Evolutionary conservation across 495 filamentous ascomycete genomes (phyloP), one percentile per base, ranked within the genome.

Genomic region (Cladorrhinum samala): DNA sequence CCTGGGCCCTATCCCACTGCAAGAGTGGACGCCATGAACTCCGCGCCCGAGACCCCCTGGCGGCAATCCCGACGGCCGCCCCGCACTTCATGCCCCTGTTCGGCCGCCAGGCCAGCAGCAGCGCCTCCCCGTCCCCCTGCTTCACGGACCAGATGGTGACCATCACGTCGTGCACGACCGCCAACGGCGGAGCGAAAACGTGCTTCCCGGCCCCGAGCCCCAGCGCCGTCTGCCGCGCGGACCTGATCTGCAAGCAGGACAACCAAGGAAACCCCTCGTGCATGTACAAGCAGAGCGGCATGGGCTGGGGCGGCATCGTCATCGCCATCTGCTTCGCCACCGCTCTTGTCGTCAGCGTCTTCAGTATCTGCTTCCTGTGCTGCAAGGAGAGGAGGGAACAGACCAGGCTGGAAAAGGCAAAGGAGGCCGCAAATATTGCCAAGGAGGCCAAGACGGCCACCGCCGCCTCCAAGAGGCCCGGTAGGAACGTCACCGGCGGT

Each of bases 401-500:
- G 52, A 60, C 64, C 25, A 62, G 59, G 19, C 57, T 62, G 18
- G 63, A 59, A 42, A 60, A 66, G 24, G 58, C 58, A 18, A 67
- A 65, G 46, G 63, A 67, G 49, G 62, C 66, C 23, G 62, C 69
- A 50, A 65, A 64, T 43, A 68, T 69, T 37, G 66, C 63, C 9
- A 66, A 67, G 46, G 69, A 72, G 46, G 54, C 61, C 20, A 67
- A 65, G 57, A 55, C 49, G 27, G 60, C 59, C 20, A 53, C 59
- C 45, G 54, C 59, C 16, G 53, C 50, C 38, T 49, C 54, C 3
- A 72, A 70, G 68, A 46, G 54, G 14, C 45, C 53, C 6, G 56
- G 78, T 74, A 45, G 75, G 74, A 46, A 83, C 73, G 25, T 74
- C 75, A 68, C 95, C 88, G 42, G 76, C 82, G 18, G 88, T 87